Percentiles rank a stretch among this genome's conserved stretches.
Evolutionary conservation across 306 rosid species (phyloP).

Genomic region (Begonia masoniana): DNA sequence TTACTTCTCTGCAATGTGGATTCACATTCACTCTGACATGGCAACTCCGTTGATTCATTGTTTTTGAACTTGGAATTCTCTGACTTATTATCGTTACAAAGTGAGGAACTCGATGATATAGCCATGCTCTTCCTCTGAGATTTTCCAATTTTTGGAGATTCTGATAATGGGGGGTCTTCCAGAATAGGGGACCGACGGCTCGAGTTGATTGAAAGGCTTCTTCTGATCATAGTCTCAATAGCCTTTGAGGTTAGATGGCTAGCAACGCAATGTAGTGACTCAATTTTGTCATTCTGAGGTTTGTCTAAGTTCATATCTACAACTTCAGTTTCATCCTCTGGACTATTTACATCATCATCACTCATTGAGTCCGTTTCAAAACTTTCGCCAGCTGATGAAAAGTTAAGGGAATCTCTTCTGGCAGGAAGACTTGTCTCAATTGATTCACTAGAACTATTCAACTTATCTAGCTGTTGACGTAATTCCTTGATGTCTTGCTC

Average conservation of each 20-base stretch:
- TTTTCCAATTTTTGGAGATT: slow-evolving; percentile 84
- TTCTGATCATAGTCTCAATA: slow-evolving; percentile 32
- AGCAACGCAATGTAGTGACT: slow-evolving; percentile 20
- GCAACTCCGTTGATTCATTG: slow-evolving; percentile 37
- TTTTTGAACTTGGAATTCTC: slow-evolving; percentile 36
- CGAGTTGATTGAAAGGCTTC: slow-evolving; percentile 55
- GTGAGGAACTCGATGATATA: slow-evolving; percentile 24
- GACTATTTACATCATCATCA: slow-evolving; percentile 28
- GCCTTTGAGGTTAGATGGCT: slow-evolving; percentile 24
- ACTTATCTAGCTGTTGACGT: slow-evolving; percentile 50
- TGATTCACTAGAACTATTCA: slow-evolving; percentile 34
- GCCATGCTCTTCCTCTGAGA: slow-evolving; percentile 26
- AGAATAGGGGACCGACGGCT: slow-evolving; percentile 35
- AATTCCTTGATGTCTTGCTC: slow-evolving; percentile 61
- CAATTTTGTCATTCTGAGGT: slow-evolving; percentile 21
- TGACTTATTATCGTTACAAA: slow-evolving; percentile 29
- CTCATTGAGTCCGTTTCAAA: slow-evolving; percentile 31
- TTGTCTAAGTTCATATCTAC: too few species aligned
- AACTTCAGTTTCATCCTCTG: slow-evolving; percentile 28
- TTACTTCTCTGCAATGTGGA: slow-evolving; percentile 18
- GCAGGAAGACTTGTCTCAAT: slow-evolving; percentile 8
- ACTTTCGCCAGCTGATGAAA: slow-evolving; percentile 39
- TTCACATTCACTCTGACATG: slow-evolving; percentile 2
- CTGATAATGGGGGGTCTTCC: slow-evolving; percentile 67
- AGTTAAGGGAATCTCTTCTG: slow-evolving; percentile 34